Percentiles rank a stretch among this genome's conserved stretches.
Evolutionary conservation across 768 basidiomycete species (phyloP).

Genomic region (Postia placenta): DNA sequence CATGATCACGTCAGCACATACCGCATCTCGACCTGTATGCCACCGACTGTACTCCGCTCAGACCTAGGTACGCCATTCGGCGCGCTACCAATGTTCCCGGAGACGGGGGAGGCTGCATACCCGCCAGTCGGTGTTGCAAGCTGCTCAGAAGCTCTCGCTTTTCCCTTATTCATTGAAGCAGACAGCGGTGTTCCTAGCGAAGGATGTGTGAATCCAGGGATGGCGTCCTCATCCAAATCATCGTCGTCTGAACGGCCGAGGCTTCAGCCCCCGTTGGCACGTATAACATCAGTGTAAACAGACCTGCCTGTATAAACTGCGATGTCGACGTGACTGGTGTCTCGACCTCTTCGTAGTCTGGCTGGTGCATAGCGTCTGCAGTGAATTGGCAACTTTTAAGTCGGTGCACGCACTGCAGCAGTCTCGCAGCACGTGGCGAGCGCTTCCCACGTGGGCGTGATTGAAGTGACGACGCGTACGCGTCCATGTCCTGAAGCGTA

Average conservation of each 20-base stretch:
- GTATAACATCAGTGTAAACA: background rate
- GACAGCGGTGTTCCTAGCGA: constrained; percentile 33
- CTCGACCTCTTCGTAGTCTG: constrained; percentile 16
- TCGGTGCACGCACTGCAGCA: background rate
- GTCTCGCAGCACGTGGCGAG: background rate
- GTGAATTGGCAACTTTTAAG: too few relatives aligned
- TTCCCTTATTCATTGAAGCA: constrained; percentile 60
- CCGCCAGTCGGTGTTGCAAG: constrained; percentile 37
- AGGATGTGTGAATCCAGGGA: constrained; percentile 75
- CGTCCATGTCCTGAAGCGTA: too few relatives aligned
- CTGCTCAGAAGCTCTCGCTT: constrained; percentile 54
- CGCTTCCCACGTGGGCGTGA: background rate
- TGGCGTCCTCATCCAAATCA: constrained; percentile 75
- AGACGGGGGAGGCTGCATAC: constrained; percentile 36
- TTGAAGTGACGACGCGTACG: constrained; percentile 25
- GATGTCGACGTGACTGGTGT: constrained; percentile 46
- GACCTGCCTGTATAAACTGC: constrained; percentile 79
- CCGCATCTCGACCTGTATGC: constrained; percentile 86
- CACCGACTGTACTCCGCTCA: constrained; percentile 68
- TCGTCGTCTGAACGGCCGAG: constrained; percentile 48
- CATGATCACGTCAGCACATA: constrained; percentile 25
- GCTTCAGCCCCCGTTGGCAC: background rate
- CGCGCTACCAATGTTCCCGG: constrained; percentile 65
- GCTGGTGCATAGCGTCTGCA: constrained; percentile 12
- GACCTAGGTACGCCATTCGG: constrained; percentile 35